A percentile compares a stretch with the other conserved stretches of the same genome.
These are phyloP conservation scores for Arthrobotrys iridis DNA, from an alignment of 2,329 filamentous ascomycete genomes.

Conservation along the genomic window DNA sequence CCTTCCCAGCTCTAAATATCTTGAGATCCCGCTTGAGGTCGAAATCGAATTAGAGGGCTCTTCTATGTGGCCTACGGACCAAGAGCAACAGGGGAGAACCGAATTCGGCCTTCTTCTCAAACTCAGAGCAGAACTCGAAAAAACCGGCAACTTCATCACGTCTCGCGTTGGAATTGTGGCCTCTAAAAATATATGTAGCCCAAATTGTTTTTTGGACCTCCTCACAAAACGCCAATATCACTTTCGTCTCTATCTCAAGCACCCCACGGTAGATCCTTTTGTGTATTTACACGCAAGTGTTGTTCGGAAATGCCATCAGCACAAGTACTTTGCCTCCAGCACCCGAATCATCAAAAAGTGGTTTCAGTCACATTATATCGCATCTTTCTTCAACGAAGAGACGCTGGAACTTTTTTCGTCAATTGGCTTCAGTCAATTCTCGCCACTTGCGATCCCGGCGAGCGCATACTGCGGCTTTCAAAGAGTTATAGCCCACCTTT, in stretches of 20 bases:
- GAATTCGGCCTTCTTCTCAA: conserved; percentile 42
- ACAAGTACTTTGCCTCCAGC: conserved; percentile 80
- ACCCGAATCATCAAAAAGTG: conserved; percentile 88
- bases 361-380: conserved; percentile 85
- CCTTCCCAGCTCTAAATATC: background rate
- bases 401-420: conserved; percentile 84
- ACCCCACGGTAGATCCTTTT: background rate
- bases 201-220: conserved; percentile 31
- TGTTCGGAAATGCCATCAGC: conserved; percentile 65
- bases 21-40: background rate
- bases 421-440: conserved; percentile 80
- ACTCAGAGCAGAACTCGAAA: conserved; percentile 1
- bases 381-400: conserved; percentile 78
- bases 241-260: conserved; percentile 20
- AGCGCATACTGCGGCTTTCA: conserved; percentile 63
- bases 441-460: conserved; percentile 81
- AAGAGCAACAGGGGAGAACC: conserved; percentile 18
- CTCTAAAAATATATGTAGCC: too few species aligned
- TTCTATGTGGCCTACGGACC: conserved; percentile 32
- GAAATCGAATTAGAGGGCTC: conserved; percentile 45
- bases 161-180: background rate
- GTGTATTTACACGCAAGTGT: background rate
- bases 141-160: background rate
- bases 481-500: conserved; percentile 20
- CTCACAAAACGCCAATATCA: conserved; percentile 23